phyloP scores from a whole-genome alignment of 2,329 filamentous ascomycete species.

The Gaeumannomyces tritici region DNA sequence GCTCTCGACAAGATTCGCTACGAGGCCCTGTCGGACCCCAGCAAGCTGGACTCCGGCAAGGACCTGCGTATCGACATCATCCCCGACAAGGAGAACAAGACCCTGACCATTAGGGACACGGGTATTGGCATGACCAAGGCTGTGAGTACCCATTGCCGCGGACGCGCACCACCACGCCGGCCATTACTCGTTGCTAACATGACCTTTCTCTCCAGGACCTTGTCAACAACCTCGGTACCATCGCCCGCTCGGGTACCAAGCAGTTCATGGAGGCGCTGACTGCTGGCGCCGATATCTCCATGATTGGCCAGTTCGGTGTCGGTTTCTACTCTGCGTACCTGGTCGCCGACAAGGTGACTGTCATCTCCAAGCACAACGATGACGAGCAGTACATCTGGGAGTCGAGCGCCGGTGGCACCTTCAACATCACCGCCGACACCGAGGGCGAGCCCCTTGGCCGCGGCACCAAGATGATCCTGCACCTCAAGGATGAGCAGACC shows the following conservation, averaged over 20 bases:
- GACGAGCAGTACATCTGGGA: slow-evolving; percentile 99
- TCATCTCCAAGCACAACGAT: slow-evolving; percentile 98
- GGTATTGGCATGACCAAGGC: slow-evolving; percentile 99
- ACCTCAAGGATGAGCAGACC: slow-evolving; percentile 98
- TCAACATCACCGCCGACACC: slow-evolving; percentile 84
- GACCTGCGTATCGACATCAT: slow-evolving; percentile 99
- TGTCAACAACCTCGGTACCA: slow-evolving; percentile 99
- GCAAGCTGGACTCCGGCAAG: slow-evolving; percentile 95
- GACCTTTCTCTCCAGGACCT: slow-evolving; percentile 55
- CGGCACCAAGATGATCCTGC: slow-evolving; percentile 95
- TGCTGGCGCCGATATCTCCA: slow-evolving; percentile 97
- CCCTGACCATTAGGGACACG: slow-evolving; percentile 90
- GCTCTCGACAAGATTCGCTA: slow-evolving; percentile 99
- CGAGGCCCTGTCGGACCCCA: slow-evolving; percentile 92
- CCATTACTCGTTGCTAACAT: slow-evolving; percentile 23
- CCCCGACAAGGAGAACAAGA: slow-evolving; percentile 95
- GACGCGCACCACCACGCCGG: not conserved
- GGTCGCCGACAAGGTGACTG: slow-evolving; percentile 90
- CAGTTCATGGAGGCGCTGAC: slow-evolving; percentile 99
- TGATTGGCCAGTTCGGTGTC: slow-evolving; percentile 99
- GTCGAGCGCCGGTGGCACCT: slow-evolving; percentile 93
- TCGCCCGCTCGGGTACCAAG: slow-evolving; percentile 98
- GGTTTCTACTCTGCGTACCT: slow-evolving; percentile 99
- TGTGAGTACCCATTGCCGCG: slow-evolving; percentile 47
- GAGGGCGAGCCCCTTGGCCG: slow-evolving; percentile 86